Base-by-base conservation (phyloP, 306 rosid species). In the Trifolium dubium region DNA sequence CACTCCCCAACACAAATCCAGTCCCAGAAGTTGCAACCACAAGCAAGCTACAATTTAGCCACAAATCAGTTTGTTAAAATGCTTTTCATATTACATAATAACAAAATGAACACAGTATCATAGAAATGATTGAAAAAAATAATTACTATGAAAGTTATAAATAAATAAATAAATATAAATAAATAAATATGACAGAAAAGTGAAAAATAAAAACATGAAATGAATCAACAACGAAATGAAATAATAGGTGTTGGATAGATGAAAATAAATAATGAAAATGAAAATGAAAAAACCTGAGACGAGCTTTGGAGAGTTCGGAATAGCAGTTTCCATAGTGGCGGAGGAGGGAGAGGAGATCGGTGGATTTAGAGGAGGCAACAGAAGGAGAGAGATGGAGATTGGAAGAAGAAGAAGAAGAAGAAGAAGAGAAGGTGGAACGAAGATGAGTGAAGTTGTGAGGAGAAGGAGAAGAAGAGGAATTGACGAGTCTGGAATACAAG, bases 1-100 rank as follows among this genome's bases (percentile, higher is more conserved):
- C 82, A 70, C 98, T 94, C 59, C 97, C 98, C 18, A 94, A 86
- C 67, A 94, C 90, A 83, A 85, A 94, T 44, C 98, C 97, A 69
- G 97, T 91, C 72, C 98, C 97, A 54, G 98, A 89, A 34, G 98
- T 94, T 47, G 98, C 97, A 64, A 91, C 97, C 31, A 94, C 98
- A 67, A 94, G 86, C 92, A 94, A 82, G 79, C 98, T 91, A 85
- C 17, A 88, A 58, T 49, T 23, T 49, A 71, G n/a, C 28, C 29
- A 63, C 14, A 63, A 68, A 55, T 34, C 1, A 17, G 18, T 72
- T 35, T 72, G 69, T 69, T 3, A 31, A 56, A 58, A 44, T 23
- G n/a, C 2, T 23, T 6, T 23, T 35, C 8, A 61, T 13, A 1
- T 37, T 15, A 17, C 28, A 30, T 29, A 59, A 5, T 59, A 59